Base-by-base conservation (phyloP, 2,329 filamentous ascomycete species). In the Aureobasidium leucospermi region DNA sequence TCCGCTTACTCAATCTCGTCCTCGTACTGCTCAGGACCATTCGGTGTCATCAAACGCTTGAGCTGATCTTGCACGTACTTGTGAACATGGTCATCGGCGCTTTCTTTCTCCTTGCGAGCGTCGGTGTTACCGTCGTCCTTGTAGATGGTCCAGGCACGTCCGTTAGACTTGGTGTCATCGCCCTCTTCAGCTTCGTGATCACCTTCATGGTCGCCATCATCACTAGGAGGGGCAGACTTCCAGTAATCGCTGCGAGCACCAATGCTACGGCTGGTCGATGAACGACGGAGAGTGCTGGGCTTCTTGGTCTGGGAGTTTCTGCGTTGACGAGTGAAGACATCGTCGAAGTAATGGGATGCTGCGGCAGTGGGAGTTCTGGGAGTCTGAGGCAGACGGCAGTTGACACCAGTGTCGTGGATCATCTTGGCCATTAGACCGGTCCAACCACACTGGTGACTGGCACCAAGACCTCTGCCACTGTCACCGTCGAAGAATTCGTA, bases 401-500 rank as follows among this genome's bases (percentile, higher is more conserved):
- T 94, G 70, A 95, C 82, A 65, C 89, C 93, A 66, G 93, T 96
- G 70, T 97, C 94, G 67, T 97, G 93, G 62, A 97, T 97, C 84
- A 97, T 89, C 75, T 95, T 92, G 29, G 93, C 93, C 71, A 97
- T 91, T 65, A 97, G 75, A 28, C 93, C 93, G 39, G 93, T 96
- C 93, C 94, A 97, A 52, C 93, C 93, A 70, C 90, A 96, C 74
- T 97, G 94, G 74, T 97, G 94, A 49, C 87, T 93, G 39, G 93
- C 90, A 60, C 93, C 93, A 1, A 97, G 81, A 15, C 94, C 93
- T 65, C 91, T 87, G 13, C 93, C 93, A 53, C 81, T 86, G 71
- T 97, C 92, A 41, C 91, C 93, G 70, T 97, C 93, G 70, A 97
- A 97, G 79, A 95, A 97, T 73, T 97, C 93, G 71, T 96, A 88